Evolutionary conservation across 2,329 filamentous ascomycete genomes (phyloP).

Genomic region (Akanthomyces lecanii): DNA sequence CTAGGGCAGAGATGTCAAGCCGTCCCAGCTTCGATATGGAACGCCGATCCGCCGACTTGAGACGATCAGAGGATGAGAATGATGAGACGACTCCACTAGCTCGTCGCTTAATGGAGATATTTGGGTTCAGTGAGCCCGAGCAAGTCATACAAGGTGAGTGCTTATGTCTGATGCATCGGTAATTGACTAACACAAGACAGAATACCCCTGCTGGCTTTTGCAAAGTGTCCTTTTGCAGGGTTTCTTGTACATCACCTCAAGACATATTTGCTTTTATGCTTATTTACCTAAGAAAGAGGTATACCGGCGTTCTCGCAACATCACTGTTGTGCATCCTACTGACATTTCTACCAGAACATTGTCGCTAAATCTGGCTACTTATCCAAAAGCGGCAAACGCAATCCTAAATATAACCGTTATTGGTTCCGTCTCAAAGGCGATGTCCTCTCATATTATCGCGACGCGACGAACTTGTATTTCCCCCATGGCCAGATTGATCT

Average conservation of each 20-base stretch:
- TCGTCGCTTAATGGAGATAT: constrained; percentile 74
- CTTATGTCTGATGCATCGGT: too few species aligned
- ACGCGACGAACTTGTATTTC: constrained; percentile 83
- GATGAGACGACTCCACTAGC: constrained; percentile 58
- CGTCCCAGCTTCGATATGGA: constrained; percentile 56
- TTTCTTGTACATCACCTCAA: constrained; percentile 90
- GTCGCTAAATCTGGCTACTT: constrained; percentile 84
- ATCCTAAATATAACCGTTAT: constrained; percentile 81
- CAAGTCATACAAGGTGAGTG: constrained; percentile 69
- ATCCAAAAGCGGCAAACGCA: constrained; percentile 81
- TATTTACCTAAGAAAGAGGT: constrained; percentile 92
- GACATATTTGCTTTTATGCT: constrained; percentile 94
- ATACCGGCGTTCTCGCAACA: constrained; percentile 30
- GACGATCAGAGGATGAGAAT: constrained; percentile 30
- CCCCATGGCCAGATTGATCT: constrained; percentile 89
- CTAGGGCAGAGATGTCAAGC: constrained; percentile 58
- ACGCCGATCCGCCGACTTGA: constrained; percentile 38
- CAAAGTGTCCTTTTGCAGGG: constrained; percentile 90
- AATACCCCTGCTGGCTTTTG: constrained; percentile 90
- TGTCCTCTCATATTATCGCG: constrained; percentile 82
- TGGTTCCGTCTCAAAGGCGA: constrained; percentile 94
- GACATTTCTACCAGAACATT: constrained; percentile 49
- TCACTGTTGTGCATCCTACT: background rate
- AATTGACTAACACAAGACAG: constrained; percentile 36
- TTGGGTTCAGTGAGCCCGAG: constrained; percentile 75